Evolutionary conservation across 2,329 filamentous ascomycete species (phyloP), one percentile per base, ranked within the genome.

Genomic region (Sporothrix curviconia): DNA sequence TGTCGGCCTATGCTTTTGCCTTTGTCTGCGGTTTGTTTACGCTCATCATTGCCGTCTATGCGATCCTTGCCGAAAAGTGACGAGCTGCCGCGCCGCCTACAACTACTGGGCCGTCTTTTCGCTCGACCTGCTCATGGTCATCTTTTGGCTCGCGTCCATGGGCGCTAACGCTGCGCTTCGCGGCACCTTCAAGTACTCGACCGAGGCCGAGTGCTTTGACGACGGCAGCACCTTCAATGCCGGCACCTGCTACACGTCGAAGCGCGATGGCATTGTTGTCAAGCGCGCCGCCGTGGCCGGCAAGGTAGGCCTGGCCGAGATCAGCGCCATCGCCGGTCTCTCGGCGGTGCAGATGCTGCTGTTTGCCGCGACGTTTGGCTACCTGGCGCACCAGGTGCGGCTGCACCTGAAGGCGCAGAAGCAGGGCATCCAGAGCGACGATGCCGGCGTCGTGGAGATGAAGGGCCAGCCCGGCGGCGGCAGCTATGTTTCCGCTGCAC

Each of bases 331-430:
- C 55, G 67, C 68, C 9, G 68, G 68, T 3, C 52, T 70, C 32
- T 69, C 67, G 24, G 68, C 67, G 0, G 55, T 70, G 9, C 22
- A 62, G 36, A 66, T 65, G 60, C 55, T 64, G 11, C 49, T 68
- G 8, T 77, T 77, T 55, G 68, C 75, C 8, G 74, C 72, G 2
- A 73, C 75, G 0, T 76, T 75, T 56, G 73, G 73, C 19, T 76
- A 76, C 60, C 66, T 78, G 4, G 63, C 66, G n/a, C 65, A 67
- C 56, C 63, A 65, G 30, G 63, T 66, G 57, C 68, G 66, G 34
- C 58, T 67, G 34, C 64, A 66, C 60, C 62, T 62, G 47, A 60
- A 63, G 42, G 58, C 57, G 15, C 63, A 64, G 51, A 65, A 63
- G 53, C 37, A 43, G 7, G 50, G 53, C 47, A 40, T 47, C 4